phyloP scores from a whole-genome alignment of 1,284 basidiomycete species.

The Neolentinus lepideus region DNA sequence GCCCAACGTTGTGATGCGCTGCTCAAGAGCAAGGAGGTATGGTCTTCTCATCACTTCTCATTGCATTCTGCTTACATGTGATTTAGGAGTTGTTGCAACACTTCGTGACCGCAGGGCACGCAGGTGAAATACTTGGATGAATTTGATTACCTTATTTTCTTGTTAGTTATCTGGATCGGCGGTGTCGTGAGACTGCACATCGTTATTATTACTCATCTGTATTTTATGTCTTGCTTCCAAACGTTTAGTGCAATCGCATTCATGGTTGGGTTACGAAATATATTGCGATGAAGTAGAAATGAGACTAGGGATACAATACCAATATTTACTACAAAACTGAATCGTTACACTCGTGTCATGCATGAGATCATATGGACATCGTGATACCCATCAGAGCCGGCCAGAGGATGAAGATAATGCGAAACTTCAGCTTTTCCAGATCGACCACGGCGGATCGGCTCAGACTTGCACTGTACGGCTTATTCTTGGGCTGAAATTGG shows the following conservation, averaged over 20 bases:
- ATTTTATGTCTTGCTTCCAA: neutral
- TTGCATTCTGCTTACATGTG: neutral
- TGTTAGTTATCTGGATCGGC: too few species aligned
- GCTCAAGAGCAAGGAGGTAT: neutral
- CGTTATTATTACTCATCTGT: neutral
- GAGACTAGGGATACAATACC: neutral
- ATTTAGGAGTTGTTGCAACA: neutral
- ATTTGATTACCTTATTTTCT: too few species aligned
- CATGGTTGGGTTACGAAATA: neutral
- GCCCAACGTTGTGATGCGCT: neutral
- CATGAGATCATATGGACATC: slow-evolving; percentile 30
- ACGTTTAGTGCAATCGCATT: neutral
- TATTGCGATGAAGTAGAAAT: neutral
- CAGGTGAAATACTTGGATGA: neutral
- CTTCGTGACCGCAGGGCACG: neutral
- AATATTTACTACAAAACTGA: neutral
- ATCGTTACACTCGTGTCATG: neutral
- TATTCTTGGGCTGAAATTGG: neutral
- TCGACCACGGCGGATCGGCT: slow-evolving; percentile 19
- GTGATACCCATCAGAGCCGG: slow-evolving; percentile 47
- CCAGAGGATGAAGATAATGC: slow-evolving; percentile 48
- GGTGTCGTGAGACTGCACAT: neutral
- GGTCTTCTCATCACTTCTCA: neutral
- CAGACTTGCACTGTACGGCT: slow-evolving; percentile 14
- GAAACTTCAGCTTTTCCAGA: slow-evolving; percentile 40